phyloP scores from a whole-genome alignment of 2,329 filamentous ascomycete genomes.

The Aspergillus aculeatus region DNA sequence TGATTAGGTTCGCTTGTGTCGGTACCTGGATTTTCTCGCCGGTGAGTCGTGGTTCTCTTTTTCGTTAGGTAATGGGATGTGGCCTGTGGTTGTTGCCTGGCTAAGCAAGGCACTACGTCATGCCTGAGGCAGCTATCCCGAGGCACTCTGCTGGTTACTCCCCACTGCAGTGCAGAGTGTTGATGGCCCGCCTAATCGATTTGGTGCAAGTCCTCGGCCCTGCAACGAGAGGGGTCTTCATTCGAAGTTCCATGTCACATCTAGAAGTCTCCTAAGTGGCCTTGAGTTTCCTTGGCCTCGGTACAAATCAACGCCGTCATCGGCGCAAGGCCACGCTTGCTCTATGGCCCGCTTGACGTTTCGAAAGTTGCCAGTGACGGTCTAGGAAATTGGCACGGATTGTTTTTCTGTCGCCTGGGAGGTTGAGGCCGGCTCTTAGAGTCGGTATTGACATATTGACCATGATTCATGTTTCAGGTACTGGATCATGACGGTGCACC shows the following conservation, averaged over 20 bases:
- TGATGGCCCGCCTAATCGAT: too few relatives aligned
- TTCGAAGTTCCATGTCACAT: too few relatives aligned
- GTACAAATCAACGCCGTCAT: too few relatives aligned
- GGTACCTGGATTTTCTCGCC: background rate
- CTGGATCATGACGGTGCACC: background rate
- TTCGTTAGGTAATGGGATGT: background rate
- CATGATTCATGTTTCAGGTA: background rate
- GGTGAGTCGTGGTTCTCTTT: background rate
- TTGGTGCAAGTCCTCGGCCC: too few relatives aligned
- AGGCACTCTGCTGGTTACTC: too few relatives aligned
- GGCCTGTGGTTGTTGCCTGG: background rate
- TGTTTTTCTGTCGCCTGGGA: background rate
- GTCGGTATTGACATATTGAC: background rate
- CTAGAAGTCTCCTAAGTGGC: too few relatives aligned
- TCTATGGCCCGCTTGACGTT: too few relatives aligned
- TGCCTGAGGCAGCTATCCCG: background rate
- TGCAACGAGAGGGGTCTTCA: too few relatives aligned
- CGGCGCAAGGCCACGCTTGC: too few relatives aligned
- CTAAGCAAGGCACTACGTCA: accelerated
- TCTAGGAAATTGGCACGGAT: background rate
- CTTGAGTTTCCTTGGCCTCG: too few relatives aligned
- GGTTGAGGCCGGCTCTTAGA: background rate
- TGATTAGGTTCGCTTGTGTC: too few relatives aligned
- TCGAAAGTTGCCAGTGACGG: background rate
- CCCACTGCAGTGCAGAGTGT: too few relatives aligned